phyloP scores from a whole-genome alignment of 1,284 basidiomycete genomes.

The Malassezia japonica region DNA sequence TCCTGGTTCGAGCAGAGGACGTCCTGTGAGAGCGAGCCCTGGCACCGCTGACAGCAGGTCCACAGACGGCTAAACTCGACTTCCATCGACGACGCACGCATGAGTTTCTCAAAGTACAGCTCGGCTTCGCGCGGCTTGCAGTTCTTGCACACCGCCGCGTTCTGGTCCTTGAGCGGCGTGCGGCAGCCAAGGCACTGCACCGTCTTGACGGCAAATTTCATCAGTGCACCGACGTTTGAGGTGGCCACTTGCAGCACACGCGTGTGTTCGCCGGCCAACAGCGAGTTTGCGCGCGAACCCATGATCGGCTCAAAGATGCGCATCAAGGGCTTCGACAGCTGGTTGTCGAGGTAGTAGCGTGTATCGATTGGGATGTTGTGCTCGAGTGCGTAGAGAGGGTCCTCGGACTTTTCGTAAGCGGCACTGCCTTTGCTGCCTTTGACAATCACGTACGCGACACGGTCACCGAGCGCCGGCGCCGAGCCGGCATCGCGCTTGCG shows the following conservation, averaged over 20 bases:
- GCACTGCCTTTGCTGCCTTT: constrained; percentile 45
- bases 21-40: constrained; percentile 57
- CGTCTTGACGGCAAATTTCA: constrained; percentile 48
- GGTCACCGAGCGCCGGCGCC: constrained; percentile 44
- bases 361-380: constrained; percentile 49
- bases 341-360: constrained; percentile 47
- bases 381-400: constrained; percentile 47
- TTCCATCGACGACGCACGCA: constrained; percentile 31
- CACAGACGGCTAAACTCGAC: constrained; percentile 45
- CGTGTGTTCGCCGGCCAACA: constrained; percentile 45
- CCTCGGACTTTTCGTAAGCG: constrained; percentile 46
- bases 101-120: constrained; percentile 43
- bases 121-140: constrained; percentile 37
- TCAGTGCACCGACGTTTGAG: constrained; percentile 43
- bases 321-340: constrained; percentile 45
- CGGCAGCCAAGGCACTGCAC: constrained; percentile 45
- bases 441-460: constrained; percentile 47
- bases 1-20: constrained; percentile 93
- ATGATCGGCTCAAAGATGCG: constrained; percentile 48
- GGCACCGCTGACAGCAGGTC: constrained; percentile 47
- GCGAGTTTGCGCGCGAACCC: constrained; percentile 30
- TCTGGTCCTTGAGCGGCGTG: constrained; percentile 40
- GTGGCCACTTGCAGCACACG: constrained; percentile 43
- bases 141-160: constrained; percentile 41
- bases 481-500: constrained; percentile 46